Conservation (phyloP, 306 rosid genomes). For the Chamaecrista fasciculata region DNA sequence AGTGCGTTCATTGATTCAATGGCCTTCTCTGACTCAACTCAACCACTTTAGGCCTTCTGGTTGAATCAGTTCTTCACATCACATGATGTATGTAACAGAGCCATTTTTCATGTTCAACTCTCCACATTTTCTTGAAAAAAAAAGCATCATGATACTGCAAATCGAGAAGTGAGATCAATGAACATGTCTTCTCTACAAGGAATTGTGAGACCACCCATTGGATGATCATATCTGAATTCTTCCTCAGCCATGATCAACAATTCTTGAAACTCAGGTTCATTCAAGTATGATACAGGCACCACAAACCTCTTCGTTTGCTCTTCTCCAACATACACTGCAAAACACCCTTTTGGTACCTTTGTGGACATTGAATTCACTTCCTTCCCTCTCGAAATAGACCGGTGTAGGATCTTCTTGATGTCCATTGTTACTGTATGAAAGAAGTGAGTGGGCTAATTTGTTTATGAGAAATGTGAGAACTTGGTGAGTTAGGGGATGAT, state of each 20-base stretch:
- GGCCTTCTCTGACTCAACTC: background rate
- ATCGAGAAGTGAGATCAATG: slow-evolving; percentile 31
- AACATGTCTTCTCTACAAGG: slow-evolving; percentile 41
- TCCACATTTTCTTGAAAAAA: background rate
- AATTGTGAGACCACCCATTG: slow-evolving; percentile 42
- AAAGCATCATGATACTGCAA: background rate
- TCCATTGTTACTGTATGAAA: slow-evolving; percentile 20
- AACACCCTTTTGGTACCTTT: slow-evolving; percentile 28
- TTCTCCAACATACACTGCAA: slow-evolving; percentile 39
- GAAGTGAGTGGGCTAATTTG: background rate
- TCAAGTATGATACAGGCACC: slow-evolving; percentile 36
- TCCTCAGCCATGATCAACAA: slow-evolving; percentile 34
- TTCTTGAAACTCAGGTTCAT: slow-evolving; percentile 35
- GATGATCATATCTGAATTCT: slow-evolving; percentile 42
- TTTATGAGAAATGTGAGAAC: too few species aligned
- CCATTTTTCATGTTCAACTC: too few species aligned
- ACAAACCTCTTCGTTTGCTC: slow-evolving; percentile 35
- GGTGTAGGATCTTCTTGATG: slow-evolving; percentile 15
- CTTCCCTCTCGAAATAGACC: slow-evolving; percentile 14
- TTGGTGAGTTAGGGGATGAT: too few species aligned
- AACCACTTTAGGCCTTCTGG: too few species aligned
- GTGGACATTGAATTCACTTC: background rate
- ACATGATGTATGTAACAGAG: too few species aligned
- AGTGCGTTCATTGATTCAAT: background rate
- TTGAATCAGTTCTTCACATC: too few species aligned